phyloP scores from a whole-genome alignment of 768 basidiomycete genomes.

The Lepiota brunneoincarnata region DNA sequence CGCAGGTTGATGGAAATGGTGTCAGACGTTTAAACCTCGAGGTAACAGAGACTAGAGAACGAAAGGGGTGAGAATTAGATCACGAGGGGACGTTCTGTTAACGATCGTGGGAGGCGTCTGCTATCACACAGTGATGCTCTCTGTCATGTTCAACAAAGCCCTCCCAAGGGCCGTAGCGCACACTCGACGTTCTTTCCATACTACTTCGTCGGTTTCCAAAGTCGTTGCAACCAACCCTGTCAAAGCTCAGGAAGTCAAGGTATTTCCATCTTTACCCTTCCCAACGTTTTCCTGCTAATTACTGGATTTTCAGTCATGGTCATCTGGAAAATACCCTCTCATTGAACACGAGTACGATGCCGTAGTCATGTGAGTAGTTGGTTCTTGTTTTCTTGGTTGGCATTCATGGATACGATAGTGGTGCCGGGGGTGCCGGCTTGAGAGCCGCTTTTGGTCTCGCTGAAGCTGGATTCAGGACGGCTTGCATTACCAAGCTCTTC shows the following conservation, averaged over 20 bases:
- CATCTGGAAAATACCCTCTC: constrained; percentile 88
- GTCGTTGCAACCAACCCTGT: constrained; percentile 71
- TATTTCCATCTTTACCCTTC: constrained; percentile 26
- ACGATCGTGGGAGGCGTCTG: too few species aligned
- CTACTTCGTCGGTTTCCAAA: constrained; percentile 55
- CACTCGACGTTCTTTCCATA: constrained; percentile 60
- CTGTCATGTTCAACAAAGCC: constrained; percentile 63
- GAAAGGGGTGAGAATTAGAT: too few species aligned
- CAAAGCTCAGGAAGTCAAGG: constrained; percentile 82
- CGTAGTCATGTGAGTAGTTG: constrained; percentile 87
- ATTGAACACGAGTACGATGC: constrained; percentile 99
- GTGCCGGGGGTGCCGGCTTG: constrained; percentile 97
- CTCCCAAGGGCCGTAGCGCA: constrained; percentile 51
- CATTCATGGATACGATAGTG: constrained; percentile 42
- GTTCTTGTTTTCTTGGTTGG: neutral
- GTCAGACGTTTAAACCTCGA: too few species aligned
- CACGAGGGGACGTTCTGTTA: too few species aligned
- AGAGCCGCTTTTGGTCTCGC: constrained; percentile 98
- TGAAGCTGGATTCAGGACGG: constrained; percentile 97
- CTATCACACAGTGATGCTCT: constrained; percentile 16
- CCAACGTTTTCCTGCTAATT: constrained; percentile 6
- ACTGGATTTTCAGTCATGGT: constrained; percentile 53
- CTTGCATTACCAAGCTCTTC: constrained; percentile 98
- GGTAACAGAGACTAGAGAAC: too few species aligned
- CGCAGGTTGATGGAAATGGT: too few species aligned